A percentile compares a stretch with the other conserved stretches of the same genome.
Conservation (phyloP, 2,329 filamentous ascomycete species). For the Ascochyta fabae region DNA sequence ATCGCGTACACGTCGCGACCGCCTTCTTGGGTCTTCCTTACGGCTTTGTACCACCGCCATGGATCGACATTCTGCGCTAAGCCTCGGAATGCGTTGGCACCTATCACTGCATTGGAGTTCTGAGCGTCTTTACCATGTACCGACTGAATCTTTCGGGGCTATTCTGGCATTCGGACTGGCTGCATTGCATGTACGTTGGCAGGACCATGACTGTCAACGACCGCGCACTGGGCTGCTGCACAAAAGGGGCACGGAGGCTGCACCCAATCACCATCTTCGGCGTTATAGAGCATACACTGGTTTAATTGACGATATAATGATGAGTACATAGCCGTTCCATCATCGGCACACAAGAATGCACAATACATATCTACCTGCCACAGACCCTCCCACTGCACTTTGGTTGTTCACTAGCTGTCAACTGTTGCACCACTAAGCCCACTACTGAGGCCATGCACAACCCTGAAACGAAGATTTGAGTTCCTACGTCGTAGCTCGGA, state of each 20-base stretch:
- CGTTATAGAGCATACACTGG: constrained; percentile 18
- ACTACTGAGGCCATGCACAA: background rate
- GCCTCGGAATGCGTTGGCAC: constrained; percentile 21
- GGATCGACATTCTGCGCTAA: constrained; percentile 26
- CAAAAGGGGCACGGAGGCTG: constrained; percentile 15
- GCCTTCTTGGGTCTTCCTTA: constrained; percentile 25
- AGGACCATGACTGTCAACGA: constrained; percentile 6
- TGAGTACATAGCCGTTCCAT: constrained; percentile 21
- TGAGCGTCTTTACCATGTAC: constrained; percentile 36
- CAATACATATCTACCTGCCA: constrained; percentile 13
- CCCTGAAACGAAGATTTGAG: background rate
- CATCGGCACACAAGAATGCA: constrained; percentile 20
- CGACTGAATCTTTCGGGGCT: constrained; percentile 23
- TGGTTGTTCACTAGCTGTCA: background rate
- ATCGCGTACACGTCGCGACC: constrained; percentile 30
- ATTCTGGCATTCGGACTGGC: constrained; percentile 20
- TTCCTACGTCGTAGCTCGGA: background rate
- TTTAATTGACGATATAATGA: constrained; percentile 20
- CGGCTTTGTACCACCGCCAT: constrained; percentile 31
- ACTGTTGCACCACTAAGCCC: background rate
- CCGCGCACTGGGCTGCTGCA: constrained; percentile 17
- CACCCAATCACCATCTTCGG: constrained; percentile 16
- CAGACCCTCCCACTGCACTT: background rate
- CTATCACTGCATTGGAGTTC: constrained; percentile 31
- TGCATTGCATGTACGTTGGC: constrained; percentile 26